Conservation (phyloP, 2,329 filamentous ascomycete genomes). For the Claviceps sp. region DNA sequence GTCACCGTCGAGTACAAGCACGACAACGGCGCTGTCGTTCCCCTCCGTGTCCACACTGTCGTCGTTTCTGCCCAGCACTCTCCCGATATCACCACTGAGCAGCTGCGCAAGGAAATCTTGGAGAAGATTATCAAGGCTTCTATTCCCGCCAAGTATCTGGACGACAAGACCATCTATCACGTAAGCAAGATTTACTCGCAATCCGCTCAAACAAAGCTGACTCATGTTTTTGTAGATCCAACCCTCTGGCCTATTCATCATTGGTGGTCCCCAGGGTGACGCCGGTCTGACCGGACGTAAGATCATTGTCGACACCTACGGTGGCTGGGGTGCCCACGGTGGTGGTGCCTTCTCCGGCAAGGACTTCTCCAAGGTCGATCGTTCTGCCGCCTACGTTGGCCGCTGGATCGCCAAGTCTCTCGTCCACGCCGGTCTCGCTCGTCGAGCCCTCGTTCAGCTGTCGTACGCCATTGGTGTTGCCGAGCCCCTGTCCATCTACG, state of each 20-base stretch:
- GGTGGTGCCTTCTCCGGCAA: conserved; percentile 99
- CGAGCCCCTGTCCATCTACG: conserved; percentile 94
- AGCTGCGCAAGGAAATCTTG: conserved; percentile 85
- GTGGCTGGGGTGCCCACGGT: conserved; percentile 98
- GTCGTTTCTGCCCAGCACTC: conserved; percentile 94
- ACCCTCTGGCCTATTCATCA: conserved; percentile 97
- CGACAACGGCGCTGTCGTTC: conserved; percentile 85
- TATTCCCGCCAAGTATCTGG: conserved; percentile 84
- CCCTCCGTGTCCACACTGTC: conserved; percentile 86
- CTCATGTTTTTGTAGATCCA: conserved; percentile 48
- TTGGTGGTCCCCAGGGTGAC: conserved; percentile 97
- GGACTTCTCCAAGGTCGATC: conserved; percentile 99
- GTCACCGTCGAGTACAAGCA: conserved; percentile 98
- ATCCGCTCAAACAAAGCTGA: not conserved
- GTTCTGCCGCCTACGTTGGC: conserved; percentile 90
- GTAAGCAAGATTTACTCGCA: conserved; percentile 30
- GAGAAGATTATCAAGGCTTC: conserved; percentile 95
- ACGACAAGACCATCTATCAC: conserved; percentile 92
- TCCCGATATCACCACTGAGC: conserved; percentile 75
- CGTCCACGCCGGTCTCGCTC: conserved; percentile 74
- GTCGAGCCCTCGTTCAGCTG: conserved; percentile 90
- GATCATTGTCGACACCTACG: conserved; percentile 99
- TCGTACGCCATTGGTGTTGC: conserved; percentile 99
- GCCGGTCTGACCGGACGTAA: conserved; percentile 97
- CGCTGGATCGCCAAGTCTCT: conserved; percentile 99